Base-by-base conservation (phyloP, 75 land plant species). In the Cupressus sempervirens region DNA sequence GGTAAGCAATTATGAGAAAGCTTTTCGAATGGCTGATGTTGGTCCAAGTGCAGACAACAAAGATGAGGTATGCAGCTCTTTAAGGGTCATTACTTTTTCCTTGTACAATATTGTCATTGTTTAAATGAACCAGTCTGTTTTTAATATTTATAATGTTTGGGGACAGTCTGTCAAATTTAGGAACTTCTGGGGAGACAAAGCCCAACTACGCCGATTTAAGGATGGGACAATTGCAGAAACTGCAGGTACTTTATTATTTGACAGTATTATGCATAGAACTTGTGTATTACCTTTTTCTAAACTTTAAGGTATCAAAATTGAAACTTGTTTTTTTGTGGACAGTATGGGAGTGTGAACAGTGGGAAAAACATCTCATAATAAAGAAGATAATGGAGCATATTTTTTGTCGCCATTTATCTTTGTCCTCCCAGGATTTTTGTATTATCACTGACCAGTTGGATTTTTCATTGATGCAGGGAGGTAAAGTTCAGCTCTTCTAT, bases 11-110 rank as follows among this genome's bases (percentile, higher is more conserved):
- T 46, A 82, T 12, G 99, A 96, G 74, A 88, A 88, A 34, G 91
- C 92, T 80, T 89, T 90, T 84, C 91, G 98, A 86, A 85, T 91
- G 88, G 93, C 90, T 54, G 98, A 94, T 84, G 85, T 97, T 87
- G 99, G 99, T 46, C 99, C 99, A 83, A 86, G 91, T 91, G 93
- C 99, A 85, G 98, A 95, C 82, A 88, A 94, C 65, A 96, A 91
- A 86, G 94, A 87, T 14, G 97, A 95, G 97, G 99, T 94, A 84
- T 34, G 14, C 34, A 23, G 30, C 26, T n/a, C 13, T 65, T 65
- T 81, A 38, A 84, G 23, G 81, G 32, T 43, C 13, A 82, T 18
- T 82, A 4, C 3, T 54, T 73, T 29, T 82, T 70, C 14, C 13
- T 65, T 82, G 58, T 12, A 23, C 32, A 20, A 53, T 50, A 0